Conservation (phyloP, 495 filamentous ascomycete species). For the Lentithecium fluviatile region DNA sequence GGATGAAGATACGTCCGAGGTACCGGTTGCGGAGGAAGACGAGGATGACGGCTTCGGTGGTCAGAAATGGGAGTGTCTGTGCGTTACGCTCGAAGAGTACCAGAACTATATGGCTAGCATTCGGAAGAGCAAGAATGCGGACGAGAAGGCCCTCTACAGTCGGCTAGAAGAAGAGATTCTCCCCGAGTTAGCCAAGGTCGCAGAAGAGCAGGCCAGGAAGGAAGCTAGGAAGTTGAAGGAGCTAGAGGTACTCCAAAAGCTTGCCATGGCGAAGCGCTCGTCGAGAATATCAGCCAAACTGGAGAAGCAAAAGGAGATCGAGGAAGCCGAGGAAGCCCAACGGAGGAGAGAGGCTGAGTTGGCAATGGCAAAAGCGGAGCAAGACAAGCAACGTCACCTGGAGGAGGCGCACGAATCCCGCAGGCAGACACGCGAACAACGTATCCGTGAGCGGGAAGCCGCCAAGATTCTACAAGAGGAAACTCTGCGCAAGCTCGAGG, state of each 20-base stretch:
- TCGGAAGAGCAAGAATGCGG: conserved; percentile 68
- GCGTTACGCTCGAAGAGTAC: conserved; percentile 74
- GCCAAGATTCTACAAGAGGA: conserved; percentile 80
- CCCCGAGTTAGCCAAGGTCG: conserved; percentile 78
- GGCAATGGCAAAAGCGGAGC: conserved; percentile 62
- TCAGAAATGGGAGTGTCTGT: conserved; percentile 89
- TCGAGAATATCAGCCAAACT: conserved; percentile 79
- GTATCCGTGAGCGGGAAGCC: conserved; percentile 76
- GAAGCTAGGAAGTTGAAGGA: conserved; percentile 73
- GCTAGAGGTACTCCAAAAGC: conserved; percentile 70
- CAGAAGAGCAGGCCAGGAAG: conserved; percentile 71
- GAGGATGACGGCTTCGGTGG: conserved; percentile 63
- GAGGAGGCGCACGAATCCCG: conserved; percentile 76
- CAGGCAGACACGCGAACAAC: conserved; percentile 79
- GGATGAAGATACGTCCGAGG: conserved; percentile 51
- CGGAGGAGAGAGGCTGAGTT: conserved; percentile 66
- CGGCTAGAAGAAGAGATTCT: conserved; percentile 71
- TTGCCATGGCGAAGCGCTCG: conserved; percentile 91
- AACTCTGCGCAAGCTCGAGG: conserved; percentile 73
- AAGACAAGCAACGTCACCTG: conserved; percentile 64
- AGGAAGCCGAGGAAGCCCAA: conserved; percentile 69
- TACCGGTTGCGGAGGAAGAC: conserved; percentile 43
- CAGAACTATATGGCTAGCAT: conserved; percentile 68
- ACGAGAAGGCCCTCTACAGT: conserved; percentile 74
- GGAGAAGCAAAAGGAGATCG: conserved; percentile 72